phyloP scores from a whole-genome alignment of 192 early-diverging fungal species.

The Rhizophagus prolifer region DNA sequence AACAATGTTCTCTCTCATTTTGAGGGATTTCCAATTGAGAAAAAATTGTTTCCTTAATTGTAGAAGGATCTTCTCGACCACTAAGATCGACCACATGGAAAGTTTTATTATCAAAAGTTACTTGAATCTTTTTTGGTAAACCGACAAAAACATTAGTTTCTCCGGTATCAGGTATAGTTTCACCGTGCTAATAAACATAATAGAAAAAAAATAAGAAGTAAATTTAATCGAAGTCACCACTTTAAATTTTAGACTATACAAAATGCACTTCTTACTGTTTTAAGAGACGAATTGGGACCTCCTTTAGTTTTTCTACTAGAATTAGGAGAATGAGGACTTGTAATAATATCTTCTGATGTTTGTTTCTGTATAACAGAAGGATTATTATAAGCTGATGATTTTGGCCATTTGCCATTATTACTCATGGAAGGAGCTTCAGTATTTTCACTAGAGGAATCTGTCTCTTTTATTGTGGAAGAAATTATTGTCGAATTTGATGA shows the following conservation, averaged over 20 bases:
- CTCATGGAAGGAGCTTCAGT: background rate
- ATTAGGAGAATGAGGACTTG: slow-evolving; percentile 1
- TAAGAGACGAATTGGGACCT: background rate
- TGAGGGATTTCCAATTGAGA: slow-evolving; percentile 4
- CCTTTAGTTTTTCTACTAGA: background rate
- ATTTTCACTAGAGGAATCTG: background rate
- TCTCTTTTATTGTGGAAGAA: background rate
- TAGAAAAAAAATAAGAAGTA: background rate
- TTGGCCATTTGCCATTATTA: background rate
- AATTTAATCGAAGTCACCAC: background rate
- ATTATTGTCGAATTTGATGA: background rate
- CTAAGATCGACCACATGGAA: slow-evolving; percentile 40
- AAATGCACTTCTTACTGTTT: background rate
- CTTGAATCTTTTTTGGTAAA: slow-evolving; percentile 32
- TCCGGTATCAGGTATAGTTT: background rate
- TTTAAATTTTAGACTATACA: background rate
- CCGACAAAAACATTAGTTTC: background rate
- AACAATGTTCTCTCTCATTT: slow-evolving; percentile 4
- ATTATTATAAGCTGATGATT: background rate
- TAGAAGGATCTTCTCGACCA: slow-evolving; percentile 33
- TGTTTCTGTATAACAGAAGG: background rate
- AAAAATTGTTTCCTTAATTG: slow-evolving; percentile 41
- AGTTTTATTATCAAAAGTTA: slow-evolving; percentile 39
- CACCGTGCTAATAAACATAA: background rate
- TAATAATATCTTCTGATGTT: background rate